A percentile compares a stretch with the other conserved stretches of the same genome.
These are phyloP conservation scores for Zymoseptoria tritici DNA, from an alignment of 2,329 filamentous ascomycete species.

Conservation along the genomic window DNA sequence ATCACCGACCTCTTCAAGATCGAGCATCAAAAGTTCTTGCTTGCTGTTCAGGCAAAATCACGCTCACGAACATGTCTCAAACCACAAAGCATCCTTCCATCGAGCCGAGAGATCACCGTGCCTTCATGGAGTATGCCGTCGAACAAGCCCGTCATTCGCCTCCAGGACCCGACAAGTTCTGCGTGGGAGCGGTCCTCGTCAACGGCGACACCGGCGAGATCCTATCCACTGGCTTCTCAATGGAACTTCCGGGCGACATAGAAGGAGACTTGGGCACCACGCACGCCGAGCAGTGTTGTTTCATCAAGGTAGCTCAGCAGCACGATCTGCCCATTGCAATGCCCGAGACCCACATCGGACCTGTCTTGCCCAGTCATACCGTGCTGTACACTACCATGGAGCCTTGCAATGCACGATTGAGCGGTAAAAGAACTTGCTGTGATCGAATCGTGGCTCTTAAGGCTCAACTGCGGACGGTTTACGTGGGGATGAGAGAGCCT, in stretches of 20 bases:
- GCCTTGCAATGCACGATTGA: too few species aligned
- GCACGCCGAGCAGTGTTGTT: constrained; percentile 6
- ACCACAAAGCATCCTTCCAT: background rate
- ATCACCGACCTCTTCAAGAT: too few species aligned
- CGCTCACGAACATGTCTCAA: too few species aligned
- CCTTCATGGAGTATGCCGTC: constrained; percentile 1
- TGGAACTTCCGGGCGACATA: background rate
- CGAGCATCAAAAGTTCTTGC: too few species aligned
- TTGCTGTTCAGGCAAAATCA: too few species aligned
- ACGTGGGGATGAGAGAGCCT: too few species aligned
- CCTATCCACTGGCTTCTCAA: constrained; percentile 2
- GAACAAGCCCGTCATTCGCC: background rate
- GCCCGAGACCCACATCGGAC: background rate
- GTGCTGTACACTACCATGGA: constrained; percentile 1
- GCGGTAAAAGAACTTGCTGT: too few species aligned
- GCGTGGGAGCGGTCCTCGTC: constrained; percentile 1
- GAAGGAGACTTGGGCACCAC: constrained; percentile 1
- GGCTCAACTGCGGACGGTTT: too few species aligned
- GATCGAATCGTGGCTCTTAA: too few species aligned
- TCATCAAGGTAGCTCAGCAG: constrained; percentile 2
- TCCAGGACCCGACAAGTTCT: background rate
- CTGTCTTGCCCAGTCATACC: background rate
- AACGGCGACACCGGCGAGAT: constrained; percentile 1
- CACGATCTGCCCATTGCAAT: background rate
- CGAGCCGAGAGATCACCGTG: background rate